These are phyloP conservation scores for Hypoxylon rubiginosum DNA, from an alignment of 2,329 filamentous ascomycete species.

Conservation along the genomic window DNA sequence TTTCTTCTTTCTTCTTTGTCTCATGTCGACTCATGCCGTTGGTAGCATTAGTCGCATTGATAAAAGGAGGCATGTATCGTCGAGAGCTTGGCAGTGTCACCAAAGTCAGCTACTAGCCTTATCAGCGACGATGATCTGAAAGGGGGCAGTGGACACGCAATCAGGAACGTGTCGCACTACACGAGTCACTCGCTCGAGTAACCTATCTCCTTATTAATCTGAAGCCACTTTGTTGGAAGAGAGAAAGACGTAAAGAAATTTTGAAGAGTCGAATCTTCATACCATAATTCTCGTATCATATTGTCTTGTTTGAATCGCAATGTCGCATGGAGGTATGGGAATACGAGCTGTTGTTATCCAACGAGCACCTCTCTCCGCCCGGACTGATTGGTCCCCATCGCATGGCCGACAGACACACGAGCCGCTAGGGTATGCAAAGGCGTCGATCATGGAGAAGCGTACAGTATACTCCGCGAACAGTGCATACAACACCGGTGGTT, in stretches of 20 bases:
- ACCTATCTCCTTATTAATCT: background rate
- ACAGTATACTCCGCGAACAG: slow-evolving; percentile 21
- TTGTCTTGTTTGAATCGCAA: background rate
- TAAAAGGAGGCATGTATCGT: background rate
- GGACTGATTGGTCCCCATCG: slow-evolving; percentile 32
- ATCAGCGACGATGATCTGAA: slow-evolving; percentile 5
- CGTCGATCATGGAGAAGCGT: slow-evolving; percentile 34
- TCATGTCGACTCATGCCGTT: slow-evolving; percentile 6
- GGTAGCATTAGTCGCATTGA: background rate
- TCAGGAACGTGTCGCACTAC: slow-evolving; percentile 8
- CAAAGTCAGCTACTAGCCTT: slow-evolving; percentile 7
- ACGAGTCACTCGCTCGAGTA: background rate
- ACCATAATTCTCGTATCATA: slow-evolving; percentile 21
- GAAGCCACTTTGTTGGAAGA: background rate
- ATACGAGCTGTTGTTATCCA: slow-evolving; percentile 35
- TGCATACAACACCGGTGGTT: background rate
- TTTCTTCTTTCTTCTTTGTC: slow-evolving; percentile 10
- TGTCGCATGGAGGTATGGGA: slow-evolving; percentile 13
- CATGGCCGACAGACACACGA: slow-evolving; percentile 31
- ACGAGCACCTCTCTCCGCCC: slow-evolving; percentile 15
- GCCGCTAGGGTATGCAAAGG: slow-evolving; percentile 31
- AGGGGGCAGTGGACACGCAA: slow-evolving; percentile 1
- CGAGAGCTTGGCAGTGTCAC: slow-evolving; percentile 13
- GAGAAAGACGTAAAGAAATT: slow-evolving; percentile 1
- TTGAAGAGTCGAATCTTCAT: slow-evolving; percentile 1